Evolutionary conservation across 257 asterid species (phyloP), one percentile per base, ranked within the genome.

Genomic region (Agastache rugosa): DNA sequence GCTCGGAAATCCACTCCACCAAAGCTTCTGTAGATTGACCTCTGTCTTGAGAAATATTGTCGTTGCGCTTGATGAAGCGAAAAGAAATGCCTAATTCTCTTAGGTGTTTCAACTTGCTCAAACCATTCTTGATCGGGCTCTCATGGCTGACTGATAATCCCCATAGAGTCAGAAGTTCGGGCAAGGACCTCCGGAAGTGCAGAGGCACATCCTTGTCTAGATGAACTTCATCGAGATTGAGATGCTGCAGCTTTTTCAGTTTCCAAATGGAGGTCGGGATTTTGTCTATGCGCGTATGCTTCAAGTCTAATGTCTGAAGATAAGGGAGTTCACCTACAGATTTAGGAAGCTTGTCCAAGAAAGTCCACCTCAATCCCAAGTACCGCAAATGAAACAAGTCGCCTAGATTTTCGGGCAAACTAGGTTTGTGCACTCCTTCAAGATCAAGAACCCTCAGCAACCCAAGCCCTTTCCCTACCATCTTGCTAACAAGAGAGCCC

Each of bases 371-470:
- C 61, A 77, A 54, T 12, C 81, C 81, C 8, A 77, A 42, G 67
- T 77, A 77, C 73, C 81, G 70, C 45, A 77, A 54, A 59, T 70
- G 73, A 63, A 53, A 39, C 61, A 77, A 61, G 67, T 77, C 44
- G 2, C 81, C 73, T 17, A 77, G 66, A 53, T 77, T 63, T 4
- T 77, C 77, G 3, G 81, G 81, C 76, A 77, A 77, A 53, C 77
- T 51, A 41, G 81, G 77, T 53, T 63, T 41, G 45, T 70, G 63
- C 58, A 77, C 81, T 11, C 81, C 73, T 63, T 77, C 81, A 27
- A 77, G 81, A 70, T 77, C 81, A 70, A 77, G 77, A 44, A 77
- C 77, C 67, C 81, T 77, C 59, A 77, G 73, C 73, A 71, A 31
- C 34, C 73, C 73, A 2, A 19, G 22, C 60, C 80, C 66, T 54